Base-by-base conservation (phyloP, 2,329 filamentous ascomycete species). In the Apiospora kogelbergensis region DNA sequence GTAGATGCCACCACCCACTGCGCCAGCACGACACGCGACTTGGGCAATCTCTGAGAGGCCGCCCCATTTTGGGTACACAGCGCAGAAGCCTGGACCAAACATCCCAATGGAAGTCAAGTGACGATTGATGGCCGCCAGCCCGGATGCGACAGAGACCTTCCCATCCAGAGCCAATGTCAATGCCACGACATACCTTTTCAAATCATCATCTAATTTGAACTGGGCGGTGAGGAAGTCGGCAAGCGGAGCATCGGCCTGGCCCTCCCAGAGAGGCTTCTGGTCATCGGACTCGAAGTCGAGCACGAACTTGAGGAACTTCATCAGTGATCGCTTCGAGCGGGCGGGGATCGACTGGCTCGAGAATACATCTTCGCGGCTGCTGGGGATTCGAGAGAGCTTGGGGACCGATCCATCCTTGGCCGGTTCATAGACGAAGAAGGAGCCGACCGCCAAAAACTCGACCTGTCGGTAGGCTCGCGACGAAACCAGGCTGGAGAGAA, bases 261-360 rank as follows among this genome's bases (percentile, higher is more conserved):
- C 75, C 70, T 89, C 80, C 91, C 91, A 94, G 3, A 84, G 74
- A 66, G 86, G 86, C 65, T 74, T 79, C 76, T 88, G 88, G 67
- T 78, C 78, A 67, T 84, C 82, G n/a, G 81, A 87, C 73, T 92
- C 88, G 75, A 91, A 91, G 74, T 94, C 88, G 70, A 90, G 84
- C 67, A 97, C 91, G 77, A 96, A 95, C 79, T 95, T 95, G 76
- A 98, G 86, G 75, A 98, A 97, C 80, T 97, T 97, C 91, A 98
- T 97, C 75, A 98, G 81, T 11, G 88, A 88, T 67, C 95, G 90
- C 82, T 98, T 98, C 6, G 93, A 90, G 72, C 92, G 91, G 73
- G 92, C 86, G 63, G 93, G 89, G 68, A 98, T 92, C 30, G 86
- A 85, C 44, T 88, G 88, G 78, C 94, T 91, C 64, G 91, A 88